Conservation (phyloP, 2,329 filamentous ascomycete genomes). For the Chrysoporthe austroafricana region DNA sequence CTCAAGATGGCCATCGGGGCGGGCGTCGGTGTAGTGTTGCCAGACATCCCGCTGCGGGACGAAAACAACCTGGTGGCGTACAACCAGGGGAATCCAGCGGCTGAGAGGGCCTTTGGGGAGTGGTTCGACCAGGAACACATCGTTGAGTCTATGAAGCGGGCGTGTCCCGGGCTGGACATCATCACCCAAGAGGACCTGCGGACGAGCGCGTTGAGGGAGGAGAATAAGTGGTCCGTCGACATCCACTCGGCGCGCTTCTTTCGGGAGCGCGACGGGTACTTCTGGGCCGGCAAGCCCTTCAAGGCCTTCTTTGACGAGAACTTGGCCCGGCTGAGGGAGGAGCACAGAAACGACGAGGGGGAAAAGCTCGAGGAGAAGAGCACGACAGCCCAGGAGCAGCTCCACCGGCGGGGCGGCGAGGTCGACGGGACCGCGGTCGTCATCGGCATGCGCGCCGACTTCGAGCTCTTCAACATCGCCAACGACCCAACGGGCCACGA, state of each 20-base stretch:
- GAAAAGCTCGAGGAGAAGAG: too few species aligned
- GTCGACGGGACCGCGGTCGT: constrained; percentile 34
- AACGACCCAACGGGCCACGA: constrained; percentile 41
- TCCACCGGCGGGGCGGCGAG: background rate
- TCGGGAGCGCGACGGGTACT: constrained; percentile 35
- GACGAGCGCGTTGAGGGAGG: constrained; percentile 28
- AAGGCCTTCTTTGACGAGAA: constrained; percentile 35
- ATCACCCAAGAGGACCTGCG: constrained; percentile 35
- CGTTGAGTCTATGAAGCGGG: constrained; percentile 31
- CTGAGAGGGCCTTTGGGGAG: constrained; percentile 39
- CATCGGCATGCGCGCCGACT: constrained; percentile 36
- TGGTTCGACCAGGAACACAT: constrained; percentile 41
- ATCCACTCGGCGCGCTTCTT: constrained; percentile 34
- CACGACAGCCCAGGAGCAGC: background rate
- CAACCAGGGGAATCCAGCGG: constrained; percentile 38
- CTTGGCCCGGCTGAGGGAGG: constrained; percentile 23
- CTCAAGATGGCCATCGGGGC: constrained; percentile 42
- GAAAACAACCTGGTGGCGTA: constrained; percentile 37
- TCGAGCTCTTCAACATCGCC: constrained; percentile 39
- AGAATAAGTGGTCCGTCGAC: constrained; percentile 33
- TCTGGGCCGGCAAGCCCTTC: constrained; percentile 39
- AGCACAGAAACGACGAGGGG: background rate
- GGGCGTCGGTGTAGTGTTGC: constrained; percentile 37
- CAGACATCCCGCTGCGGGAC: constrained; percentile 40
- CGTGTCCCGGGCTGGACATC: constrained; percentile 40